These are phyloP conservation scores for Hanseniaspora lachancei DNA, from an alignment of 805 yeast species.

Conservation along the genomic window DNA sequence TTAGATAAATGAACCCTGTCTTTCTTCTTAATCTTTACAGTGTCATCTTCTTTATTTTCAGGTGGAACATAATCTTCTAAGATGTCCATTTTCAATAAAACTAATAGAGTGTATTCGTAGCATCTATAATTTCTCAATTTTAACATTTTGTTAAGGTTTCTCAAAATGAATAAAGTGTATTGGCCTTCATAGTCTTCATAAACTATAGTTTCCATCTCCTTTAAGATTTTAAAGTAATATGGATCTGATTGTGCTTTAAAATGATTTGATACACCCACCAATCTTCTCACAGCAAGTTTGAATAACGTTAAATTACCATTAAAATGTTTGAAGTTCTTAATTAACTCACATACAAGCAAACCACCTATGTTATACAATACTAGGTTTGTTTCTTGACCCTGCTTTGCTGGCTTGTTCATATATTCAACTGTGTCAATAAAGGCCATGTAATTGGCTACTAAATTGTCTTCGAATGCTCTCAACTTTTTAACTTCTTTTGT, in stretches of 20 bases:
- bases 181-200: conserved; percentile 74
- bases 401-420: conserved; percentile 30
- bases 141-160: conserved; percentile 54
- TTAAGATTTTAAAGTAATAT: conserved; percentile 45
- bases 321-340: conserved; percentile 58
- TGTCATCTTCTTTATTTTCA: conserved; percentile 33
- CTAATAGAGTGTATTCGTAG: conserved; percentile 68
- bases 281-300: conserved; percentile 50
- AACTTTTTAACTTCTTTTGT: conserved; percentile 66
- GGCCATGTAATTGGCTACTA: conserved; percentile 54
- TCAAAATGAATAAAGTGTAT: conserved; percentile 59
- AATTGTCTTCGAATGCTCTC: conserved; percentile 67
- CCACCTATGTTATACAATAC: conserved; percentile 44
- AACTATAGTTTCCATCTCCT: conserved; percentile 56
- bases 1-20: conserved; percentile 87
- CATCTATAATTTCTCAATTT: conserved; percentile 64
- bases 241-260: conserved; percentile 36
- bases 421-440: conserved; percentile 47
- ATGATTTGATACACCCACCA: conserved; percentile 32
- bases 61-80: conserved; percentile 63
- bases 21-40: conserved; percentile 55
- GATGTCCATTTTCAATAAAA: conserved; percentile 54
- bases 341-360: conserved; percentile 68
- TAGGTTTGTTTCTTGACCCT: conserved; percentile 24
- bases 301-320: conserved; percentile 70